Percentiles rank a stretch among this genome's conserved stretches.
Conservation (phyloP, 169 alveolate genomes). For the Eimeria praecox region DNA sequence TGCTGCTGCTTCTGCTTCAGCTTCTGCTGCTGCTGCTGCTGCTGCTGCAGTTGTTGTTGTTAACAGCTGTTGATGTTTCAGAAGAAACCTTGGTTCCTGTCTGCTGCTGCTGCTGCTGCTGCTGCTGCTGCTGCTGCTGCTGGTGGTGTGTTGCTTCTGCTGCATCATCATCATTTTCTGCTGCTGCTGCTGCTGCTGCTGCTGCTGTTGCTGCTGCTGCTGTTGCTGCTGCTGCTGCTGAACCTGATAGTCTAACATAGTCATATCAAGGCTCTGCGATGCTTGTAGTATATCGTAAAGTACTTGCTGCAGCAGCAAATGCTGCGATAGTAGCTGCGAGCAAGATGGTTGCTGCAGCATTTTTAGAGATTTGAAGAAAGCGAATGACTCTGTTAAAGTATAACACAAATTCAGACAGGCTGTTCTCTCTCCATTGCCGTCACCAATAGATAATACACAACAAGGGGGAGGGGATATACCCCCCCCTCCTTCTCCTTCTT, state of each 20-base stretch:
- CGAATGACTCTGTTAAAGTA: constrained; percentile 85
- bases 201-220: constrained; percentile 54
- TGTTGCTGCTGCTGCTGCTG: background rate
- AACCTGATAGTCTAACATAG: constrained; percentile 72
- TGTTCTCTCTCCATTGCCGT: constrained; percentile 93
- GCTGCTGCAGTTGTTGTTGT: background rate
- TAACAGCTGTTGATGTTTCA: background rate
- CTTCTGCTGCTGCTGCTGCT: background rate
- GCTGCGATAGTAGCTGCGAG: constrained; percentile 87
- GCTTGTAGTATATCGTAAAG: constrained; percentile 82
- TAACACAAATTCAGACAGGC: constrained; percentile 91
- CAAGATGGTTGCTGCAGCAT: constrained; percentile 91
- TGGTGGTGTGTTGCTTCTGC: constrained; percentile 3
- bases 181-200: constrained; percentile 54
- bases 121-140: constrained; percentile 15
- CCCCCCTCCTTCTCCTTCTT: constrained; percentile 79
- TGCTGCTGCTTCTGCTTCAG: background rate
- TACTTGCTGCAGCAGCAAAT: constrained; percentile 82
- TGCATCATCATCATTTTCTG: background rate
- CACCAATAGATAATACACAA: constrained; percentile 92
- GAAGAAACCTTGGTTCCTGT: too few relatives aligned
- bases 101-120: constrained; percentile 37
- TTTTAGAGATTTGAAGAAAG: constrained; percentile 91
- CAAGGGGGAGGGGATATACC: too few relatives aligned
- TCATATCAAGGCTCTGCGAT: constrained; percentile 82